Base-by-base conservation (phyloP, 768 basidiomycete genomes). In the Bullera alba region DNA sequence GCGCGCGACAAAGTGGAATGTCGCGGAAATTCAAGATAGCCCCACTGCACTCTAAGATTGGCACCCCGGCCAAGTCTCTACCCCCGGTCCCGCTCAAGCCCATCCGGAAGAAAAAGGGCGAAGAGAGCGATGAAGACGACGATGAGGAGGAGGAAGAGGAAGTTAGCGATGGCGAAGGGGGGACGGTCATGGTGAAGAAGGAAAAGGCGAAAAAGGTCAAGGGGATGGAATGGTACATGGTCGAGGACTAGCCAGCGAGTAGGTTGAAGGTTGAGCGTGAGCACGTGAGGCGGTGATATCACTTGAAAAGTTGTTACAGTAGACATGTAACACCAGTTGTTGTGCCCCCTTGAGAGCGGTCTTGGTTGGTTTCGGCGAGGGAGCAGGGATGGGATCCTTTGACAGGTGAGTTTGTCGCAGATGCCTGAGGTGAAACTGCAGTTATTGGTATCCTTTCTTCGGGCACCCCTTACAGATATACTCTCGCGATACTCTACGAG, bases 81-180 rank as follows among this genome's bases (percentile, higher is more conserved):
- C 67, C 67, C n/a, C 67, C 67, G 2, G 36, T 48, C 4, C 67
- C 67, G n/a, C 50, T 53, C 23, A 69, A 69, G 44, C 55, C 61
- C 2, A 56, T 48, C 26, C 60, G 56, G 55, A 58, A 56, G 61
- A 69, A 69, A 39, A 58, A 58, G 35, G 67, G 49, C 14, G 61
- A 63, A 1, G 48, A 46, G 12, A 49, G 51, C 12, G 63, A 65
- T 37, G 65, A 65, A 4, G 61, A 63, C 6, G 63, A 63, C 5
- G 57, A 61, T 4, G 57, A 63, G 2, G 56, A 61, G 5, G 55
- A 57, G 10, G 55, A 54, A 19, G 48, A 45, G 1, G 57, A 56
- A 25, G 55, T 49, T 21, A 46, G 51, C 29, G 55, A 54, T 38
- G 58, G 42, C 7, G 47, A 54, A 39, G 54, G 45, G 12, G 48